These are phyloP conservation scores for Helotiales sp. DNA, from an alignment of 2,329 filamentous ascomycete genomes.

Conservation along the genomic window DNA sequence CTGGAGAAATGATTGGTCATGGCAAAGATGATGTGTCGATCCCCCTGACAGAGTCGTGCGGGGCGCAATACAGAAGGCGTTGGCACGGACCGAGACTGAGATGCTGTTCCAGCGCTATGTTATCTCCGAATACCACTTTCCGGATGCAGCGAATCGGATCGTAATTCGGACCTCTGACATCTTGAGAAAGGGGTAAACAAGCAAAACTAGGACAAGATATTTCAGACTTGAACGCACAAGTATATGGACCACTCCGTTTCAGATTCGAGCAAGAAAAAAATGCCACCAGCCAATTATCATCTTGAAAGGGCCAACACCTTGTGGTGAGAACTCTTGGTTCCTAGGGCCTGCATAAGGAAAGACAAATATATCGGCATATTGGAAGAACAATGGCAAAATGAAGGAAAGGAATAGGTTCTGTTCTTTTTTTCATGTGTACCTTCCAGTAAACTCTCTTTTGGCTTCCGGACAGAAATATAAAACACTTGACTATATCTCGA, in stretches of 20 bases:
- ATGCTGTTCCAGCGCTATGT: neutral
- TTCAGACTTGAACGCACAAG: neutral
- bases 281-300: neutral
- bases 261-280: neutral
- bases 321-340: neutral
- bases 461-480: too few relatives aligned
- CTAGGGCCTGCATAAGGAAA: too few relatives aligned
- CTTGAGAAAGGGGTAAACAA: neutral
- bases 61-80: neutral
- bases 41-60: constrained; percentile 6
- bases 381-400: neutral
- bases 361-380: neutral
- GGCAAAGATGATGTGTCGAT: constrained; percentile 15
- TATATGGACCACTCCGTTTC: neutral
- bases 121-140: constrained; percentile 6
- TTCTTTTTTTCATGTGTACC: too few relatives aligned
- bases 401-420: too few relatives aligned
- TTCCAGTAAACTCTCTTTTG: too few relatives aligned
- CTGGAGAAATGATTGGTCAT: constrained; percentile 17
- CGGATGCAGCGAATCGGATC: constrained; percentile 10
- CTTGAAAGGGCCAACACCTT: neutral
- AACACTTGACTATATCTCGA: too few relatives aligned
- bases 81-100: constrained; percentile 22
- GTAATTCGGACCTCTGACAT: neutral
- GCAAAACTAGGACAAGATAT: neutral